A percentile compares a stretch with the other conserved stretches of the same genome.
phyloP scores from a whole-genome alignment of 192 early-diverging fungal genomes.

The Kappamyces sp. region DNA sequence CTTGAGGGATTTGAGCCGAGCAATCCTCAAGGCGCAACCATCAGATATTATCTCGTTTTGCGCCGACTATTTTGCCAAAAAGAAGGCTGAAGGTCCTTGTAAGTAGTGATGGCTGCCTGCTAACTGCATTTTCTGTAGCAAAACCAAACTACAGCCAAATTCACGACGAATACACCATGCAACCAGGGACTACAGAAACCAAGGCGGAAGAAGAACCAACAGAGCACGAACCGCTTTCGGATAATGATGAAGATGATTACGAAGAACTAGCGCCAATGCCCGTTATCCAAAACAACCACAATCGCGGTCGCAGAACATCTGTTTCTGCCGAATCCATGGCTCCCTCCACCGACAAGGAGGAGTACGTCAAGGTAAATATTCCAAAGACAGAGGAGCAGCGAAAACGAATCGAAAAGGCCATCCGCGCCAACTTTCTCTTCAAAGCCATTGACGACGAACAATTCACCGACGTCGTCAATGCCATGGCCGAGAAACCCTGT shows the following conservation, averaged over 20 bases:
- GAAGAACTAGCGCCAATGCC: conserved; percentile 31
- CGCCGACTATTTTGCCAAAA: conserved; percentile 80
- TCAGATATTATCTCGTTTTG: conserved; percentile 90
- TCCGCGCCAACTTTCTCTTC: conserved; percentile 90
- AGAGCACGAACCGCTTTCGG: conserved; percentile 12
- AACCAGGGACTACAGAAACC: neutral
- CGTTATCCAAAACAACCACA: conserved; percentile 61
- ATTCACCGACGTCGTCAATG: conserved; percentile 86
- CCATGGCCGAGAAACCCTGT: conserved; percentile 89
- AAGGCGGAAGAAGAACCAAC: conserved; percentile 1
- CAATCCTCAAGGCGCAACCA: conserved; percentile 69
- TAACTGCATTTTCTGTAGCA: too few species aligned
- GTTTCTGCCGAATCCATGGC: conserved; percentile 96
- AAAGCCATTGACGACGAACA: conserved; percentile 93
- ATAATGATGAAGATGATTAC: conserved; percentile 35
- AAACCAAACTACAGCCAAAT: conserved; percentile 4
- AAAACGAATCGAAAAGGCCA: conserved; percentile 70
- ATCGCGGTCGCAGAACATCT: conserved; percentile 85
- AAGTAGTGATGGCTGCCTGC: neutral
- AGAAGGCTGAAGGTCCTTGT: conserved; percentile 24
- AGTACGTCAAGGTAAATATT: conserved; percentile 78
- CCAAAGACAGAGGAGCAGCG: conserved; percentile 84
- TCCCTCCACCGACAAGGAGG: conserved; percentile 65
- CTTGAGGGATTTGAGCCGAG: conserved; percentile 76
- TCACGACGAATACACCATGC: conserved; percentile 7